Base-by-base conservation (phyloP, 2,329 filamentous ascomycete species). In the Cladosporium sp. region DNA sequence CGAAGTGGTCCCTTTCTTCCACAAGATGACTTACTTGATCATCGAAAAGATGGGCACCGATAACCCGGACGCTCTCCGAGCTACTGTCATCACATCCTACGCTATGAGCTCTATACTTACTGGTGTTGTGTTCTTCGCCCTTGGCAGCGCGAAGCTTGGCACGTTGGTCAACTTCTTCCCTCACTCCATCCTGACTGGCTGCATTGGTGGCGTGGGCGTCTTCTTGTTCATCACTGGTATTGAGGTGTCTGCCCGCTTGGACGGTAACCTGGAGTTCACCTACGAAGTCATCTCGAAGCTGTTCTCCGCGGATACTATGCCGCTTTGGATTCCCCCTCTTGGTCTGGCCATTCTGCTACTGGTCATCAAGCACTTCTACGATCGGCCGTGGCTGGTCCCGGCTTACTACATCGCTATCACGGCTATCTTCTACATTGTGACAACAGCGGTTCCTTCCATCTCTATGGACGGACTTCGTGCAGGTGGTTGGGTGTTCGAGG, bases 1-100 rank as follows among this genome's bases (percentile, higher is more conserved):
- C 64, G 94, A 99, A 75, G 93, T 97, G 1, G 93, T 99, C 0
- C 94, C 93, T 0, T 99, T 99, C 76, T 97, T 99, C 71, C 94
- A 99, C 75, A 96, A 93, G 68, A 99, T 99, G 93, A 92, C 94
- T 0, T 86, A 87, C 62, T 93, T 88, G 28, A 97, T 97, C 69
- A 85, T 94, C 63, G 78, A 80, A 13, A 80, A 83, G 42, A 86
- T 99, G 62, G 90, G 93, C 15, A 84, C 88, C 61, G 86, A 92
- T 19, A 86, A 94, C 24, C 85, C 89, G 1, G 87, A 94, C 65
- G 89, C 91, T 3, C 88, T 99, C 47, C 88, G 97, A 62, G 92
- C 94, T 28, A 99, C 94, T 0, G 96, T 93, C 2, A 96, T 99
- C 66, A 86, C 92, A 1, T 85, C 94, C 1, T 99, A 95, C 70